Evolutionary conservation across 805 yeast species (phyloP), one percentile per base, ranked within the genome.

Genomic region (Ogataea henricii): DNA sequence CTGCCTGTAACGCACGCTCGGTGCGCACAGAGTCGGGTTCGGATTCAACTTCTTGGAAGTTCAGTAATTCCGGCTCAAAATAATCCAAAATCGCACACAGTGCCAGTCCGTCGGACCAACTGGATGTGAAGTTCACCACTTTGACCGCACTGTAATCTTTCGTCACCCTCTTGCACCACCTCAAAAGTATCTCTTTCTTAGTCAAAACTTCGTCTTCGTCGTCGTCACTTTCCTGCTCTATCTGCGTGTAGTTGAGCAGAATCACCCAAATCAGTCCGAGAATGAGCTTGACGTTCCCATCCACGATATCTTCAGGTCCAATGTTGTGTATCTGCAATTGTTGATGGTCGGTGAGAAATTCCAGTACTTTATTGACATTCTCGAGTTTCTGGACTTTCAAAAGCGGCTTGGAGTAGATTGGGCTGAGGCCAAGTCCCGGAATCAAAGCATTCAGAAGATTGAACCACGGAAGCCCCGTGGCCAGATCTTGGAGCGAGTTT

Each of bases 91-190:
- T 53, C 33, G 80, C 74, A 59, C 75, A 67, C 59, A 82, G 56
- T 58, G 85, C 72, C 62, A 68, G 56, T 25, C 82, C 72, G 59
- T 73, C 61, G 7, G 74, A 71, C 87, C 87, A 83, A 54, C 79
- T 76, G 30, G 72, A 62, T 33, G 78, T 69, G 61, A 83, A 83
- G 59, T 83, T 81, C 10, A 63, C 50, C 23, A 83, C 59, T 16
- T 60, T 56, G 3, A 74, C 71, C 6, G 60, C 66, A 8, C 55
- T 52, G 48, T 73, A 72, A 2, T 62, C 63, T 12, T 63, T 65
- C 2, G 78, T 72, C 40, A 69, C 65, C 20, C 70, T 58, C 55
- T 79, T 82, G 47, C 84, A 71, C 89, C 89, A 83, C 9, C 70
- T 56, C 40, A 78, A 58, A 30, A 76, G 60, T 3, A 77, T 70